phyloP scores from a whole-genome alignment of 768 basidiomycete genomes.

The Tubosaeta brunneosetosa region DNA sequence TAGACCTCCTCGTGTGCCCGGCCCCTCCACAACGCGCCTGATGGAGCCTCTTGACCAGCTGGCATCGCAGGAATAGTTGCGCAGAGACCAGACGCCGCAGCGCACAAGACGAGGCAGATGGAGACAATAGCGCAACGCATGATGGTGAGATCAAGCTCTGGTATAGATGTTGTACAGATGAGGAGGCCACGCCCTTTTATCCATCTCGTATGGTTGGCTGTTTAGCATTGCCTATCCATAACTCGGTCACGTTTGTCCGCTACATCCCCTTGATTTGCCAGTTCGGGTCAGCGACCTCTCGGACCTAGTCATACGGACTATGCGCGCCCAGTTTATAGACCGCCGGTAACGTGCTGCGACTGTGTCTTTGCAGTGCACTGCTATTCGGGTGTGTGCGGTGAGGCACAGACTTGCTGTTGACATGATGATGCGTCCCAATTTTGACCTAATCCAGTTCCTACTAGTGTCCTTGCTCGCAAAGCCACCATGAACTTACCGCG shows the following conservation, averaged over 20 bases:
- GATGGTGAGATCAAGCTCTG: constrained; percentile 5
- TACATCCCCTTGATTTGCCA: not conserved
- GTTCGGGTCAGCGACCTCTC: not conserved
- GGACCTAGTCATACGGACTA: constrained; percentile 1
- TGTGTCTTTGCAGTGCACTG: constrained; percentile 5
- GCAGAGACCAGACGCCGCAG: not conserved
- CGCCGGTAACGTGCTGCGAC: not conserved
- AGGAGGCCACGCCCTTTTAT: constrained; percentile 12
- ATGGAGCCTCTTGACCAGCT: not conserved
- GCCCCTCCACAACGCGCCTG: constrained; percentile 16
- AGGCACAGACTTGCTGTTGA: constrained; percentile 2
- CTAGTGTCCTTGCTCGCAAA: not conserved
- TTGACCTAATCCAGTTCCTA: not conserved
- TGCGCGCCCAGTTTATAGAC: not conserved
- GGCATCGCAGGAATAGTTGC: not conserved
- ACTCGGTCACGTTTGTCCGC: not conserved
- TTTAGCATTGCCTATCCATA: constrained; percentile 5
- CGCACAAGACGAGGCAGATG: not conserved
- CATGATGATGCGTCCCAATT: not conserved
- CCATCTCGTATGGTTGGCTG: not conserved
- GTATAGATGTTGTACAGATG: not conserved
- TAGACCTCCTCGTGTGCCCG: constrained; percentile 18
- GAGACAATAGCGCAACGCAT: constrained; percentile 12
- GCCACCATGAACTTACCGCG: not conserved
- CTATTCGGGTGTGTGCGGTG: constrained; percentile 3